phyloP scores from a whole-genome alignment of 2,329 filamentous ascomycete genomes.

The Dryadomyces quercus-mongolicae region DNA sequence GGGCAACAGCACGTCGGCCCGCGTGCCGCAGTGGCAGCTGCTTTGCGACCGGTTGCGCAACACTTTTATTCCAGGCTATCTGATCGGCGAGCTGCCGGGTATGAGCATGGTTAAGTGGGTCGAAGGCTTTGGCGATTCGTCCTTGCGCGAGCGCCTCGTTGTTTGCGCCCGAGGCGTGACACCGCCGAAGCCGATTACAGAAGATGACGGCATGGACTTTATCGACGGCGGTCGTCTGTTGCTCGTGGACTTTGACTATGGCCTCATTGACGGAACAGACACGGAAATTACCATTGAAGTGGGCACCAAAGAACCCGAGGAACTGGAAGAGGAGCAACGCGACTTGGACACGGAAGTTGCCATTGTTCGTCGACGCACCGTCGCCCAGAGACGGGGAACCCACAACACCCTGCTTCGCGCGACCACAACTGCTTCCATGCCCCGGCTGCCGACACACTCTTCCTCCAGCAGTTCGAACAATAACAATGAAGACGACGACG shows the following conservation, averaged over 20 bases:
- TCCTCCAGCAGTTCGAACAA: not conserved
- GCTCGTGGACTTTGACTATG: slow-evolving; percentile 63
- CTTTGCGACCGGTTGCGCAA: slow-evolving; percentile 58
- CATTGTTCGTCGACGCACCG: slow-evolving; percentile 62
- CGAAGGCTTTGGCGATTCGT: slow-evolving; percentile 35
- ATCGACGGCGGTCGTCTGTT: slow-evolving; percentile 67
- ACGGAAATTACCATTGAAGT: slow-evolving; percentile 59
- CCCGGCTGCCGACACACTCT: slow-evolving; percentile 15
- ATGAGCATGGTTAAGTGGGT: slow-evolving; percentile 65
- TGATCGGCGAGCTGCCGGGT: slow-evolving; percentile 52
- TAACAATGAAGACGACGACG: slow-evolving; percentile 15
- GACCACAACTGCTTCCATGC: slow-evolving; percentile 25
- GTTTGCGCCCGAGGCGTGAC: slow-evolving; percentile 60
- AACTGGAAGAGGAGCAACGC: slow-evolving; percentile 59
- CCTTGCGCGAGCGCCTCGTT: slow-evolving; percentile 46
- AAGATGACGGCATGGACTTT: slow-evolving; percentile 62
- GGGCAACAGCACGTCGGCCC: slow-evolving; percentile 16
- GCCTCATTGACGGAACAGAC: slow-evolving; percentile 39
- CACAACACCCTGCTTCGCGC: slow-evolving; percentile 35
- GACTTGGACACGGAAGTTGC: slow-evolving; percentile 70
- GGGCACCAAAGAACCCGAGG: slow-evolving; percentile 55
- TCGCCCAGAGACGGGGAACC: slow-evolving; percentile 46
- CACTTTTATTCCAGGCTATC: slow-evolving; percentile 55
- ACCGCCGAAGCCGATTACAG: slow-evolving; percentile 41
- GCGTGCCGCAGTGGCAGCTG: slow-evolving; percentile 55